Percentiles rank a stretch among this genome's conserved stretches.
These are phyloP conservation scores for Apiospora kogelbergensis DNA, from an alignment of 2,329 filamentous ascomycete genomes.

Conservation along the genomic window DNA sequence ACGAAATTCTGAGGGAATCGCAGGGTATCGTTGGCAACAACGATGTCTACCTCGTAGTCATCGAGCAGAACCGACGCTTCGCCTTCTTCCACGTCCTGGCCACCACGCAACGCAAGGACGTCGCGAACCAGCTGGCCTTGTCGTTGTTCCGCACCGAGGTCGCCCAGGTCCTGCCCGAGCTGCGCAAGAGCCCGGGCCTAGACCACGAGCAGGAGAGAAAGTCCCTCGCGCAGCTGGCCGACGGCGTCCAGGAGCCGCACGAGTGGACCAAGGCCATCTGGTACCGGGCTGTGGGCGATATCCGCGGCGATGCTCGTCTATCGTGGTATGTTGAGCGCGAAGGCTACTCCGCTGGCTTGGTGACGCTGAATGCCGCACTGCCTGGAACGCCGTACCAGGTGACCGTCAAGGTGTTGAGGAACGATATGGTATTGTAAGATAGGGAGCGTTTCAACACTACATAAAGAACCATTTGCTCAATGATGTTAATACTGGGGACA, in stretches of 20 bases:
- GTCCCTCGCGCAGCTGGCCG: neutral
- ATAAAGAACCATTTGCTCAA: too few relatives aligned
- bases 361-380: neutral
- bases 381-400: neutral
- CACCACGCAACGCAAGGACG: neutral
- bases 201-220: neutral
- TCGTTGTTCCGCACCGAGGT: neutral
- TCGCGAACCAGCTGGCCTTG: neutral
- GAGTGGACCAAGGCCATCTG: neutral
- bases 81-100: neutral
- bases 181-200: neutral
- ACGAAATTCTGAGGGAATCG: neutral
- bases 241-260: neutral
- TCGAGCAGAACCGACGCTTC: neutral
- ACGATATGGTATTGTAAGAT: neutral
- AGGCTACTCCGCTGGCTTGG: neutral
- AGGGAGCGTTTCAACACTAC: neutral
- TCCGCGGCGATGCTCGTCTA: neutral
- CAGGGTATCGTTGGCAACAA: accelerated
- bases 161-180: neutral
- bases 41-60: neutral
- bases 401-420: neutral
- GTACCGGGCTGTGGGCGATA: neutral
- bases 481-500: too few relatives aligned
- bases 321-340: neutral